Base-by-base conservation (phyloP, 768 basidiomycete genomes). In the Suillus variegatus region DNA sequence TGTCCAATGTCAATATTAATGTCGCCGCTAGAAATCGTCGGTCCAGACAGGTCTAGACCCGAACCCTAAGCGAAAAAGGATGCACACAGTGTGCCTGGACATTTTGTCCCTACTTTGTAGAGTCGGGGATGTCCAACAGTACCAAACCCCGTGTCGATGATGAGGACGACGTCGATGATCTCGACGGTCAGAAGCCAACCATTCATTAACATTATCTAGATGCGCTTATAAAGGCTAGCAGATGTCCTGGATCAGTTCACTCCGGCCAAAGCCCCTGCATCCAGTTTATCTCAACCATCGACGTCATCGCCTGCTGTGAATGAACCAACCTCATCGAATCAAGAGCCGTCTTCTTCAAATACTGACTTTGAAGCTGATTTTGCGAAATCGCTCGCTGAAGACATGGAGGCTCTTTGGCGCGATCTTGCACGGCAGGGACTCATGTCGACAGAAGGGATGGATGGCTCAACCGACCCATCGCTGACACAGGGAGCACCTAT, bases 381-480 rank as follows among this genome's bases (percentile, higher is more conserved):
- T 54, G 75, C 75, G 38, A 67, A 71, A 7, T 77, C 82, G 66
- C 76, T 86, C 36, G 79, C 79, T 10, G 70, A 72, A 60, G 79
- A 75, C 61, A 85, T 86, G 84, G 83, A 81, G 57, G 68, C 74
- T 14, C 72, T 85, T 54, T 75, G 85, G 74, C 75, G 72, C 60
- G 72, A 73, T 13, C 74, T 73, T 7, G 69, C 32, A 32, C 54
- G 56, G 12, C 64, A 57, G 10, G 70, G 54, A 6, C 67, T 70
- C 4, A 87, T 92, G 85, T 76, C 92, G 14, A 75, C 86, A 49
- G 86, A 90, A 66, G 86, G 81, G 4, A 84, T 91, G 84, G 79
- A 86, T 69, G 84, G 79, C 14, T 14, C 54, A 14, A 18, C 9
- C 9, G 58, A 43, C 47, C 73, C 73, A 1, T 72, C 73, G 32